Evolutionary conservation across 768 basidiomycete species (phyloP).

Genomic region (Vararia minispora): DNA sequence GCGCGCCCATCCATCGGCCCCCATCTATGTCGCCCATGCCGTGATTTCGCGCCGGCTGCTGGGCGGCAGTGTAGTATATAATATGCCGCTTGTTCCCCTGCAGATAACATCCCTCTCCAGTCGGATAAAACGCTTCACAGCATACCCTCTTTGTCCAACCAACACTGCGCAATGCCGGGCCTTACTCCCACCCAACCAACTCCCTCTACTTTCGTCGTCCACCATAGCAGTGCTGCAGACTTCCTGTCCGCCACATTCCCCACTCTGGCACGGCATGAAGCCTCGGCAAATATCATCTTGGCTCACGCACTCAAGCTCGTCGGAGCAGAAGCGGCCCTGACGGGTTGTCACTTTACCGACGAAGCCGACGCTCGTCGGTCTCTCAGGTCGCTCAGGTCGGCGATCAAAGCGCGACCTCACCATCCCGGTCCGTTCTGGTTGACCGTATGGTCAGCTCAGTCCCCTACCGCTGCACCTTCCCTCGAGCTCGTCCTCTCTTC

Average conservation of each 20-base stretch:
- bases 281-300: conserved; percentile 40
- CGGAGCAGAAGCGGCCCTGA: conserved; percentile 26
- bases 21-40: no score
- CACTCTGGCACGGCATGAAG: conserved; percentile 32
- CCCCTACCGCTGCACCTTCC: conserved; percentile 17
- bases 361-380: conserved; percentile 25
- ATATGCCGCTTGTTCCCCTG: no score
- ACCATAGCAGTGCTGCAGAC: conserved; percentile 28
- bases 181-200: conserved; percentile 17
- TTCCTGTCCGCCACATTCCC: conserved; percentile 32
- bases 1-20: no score
- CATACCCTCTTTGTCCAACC: no score
- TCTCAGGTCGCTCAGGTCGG: no score
- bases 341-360: conserved; percentile 24
- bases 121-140: no score
- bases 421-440: conserved; percentile 32
- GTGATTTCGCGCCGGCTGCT: no score
- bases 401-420: conserved; percentile 15
- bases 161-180: conserved; percentile 21
- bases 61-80: no score
- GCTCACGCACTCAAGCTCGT: conserved; percentile 37
- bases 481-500: conserved; percentile 39
- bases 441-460: conserved; percentile 31
- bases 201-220: conserved; percentile 20
- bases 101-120: no score